Evolutionary conservation across 2,329 filamentous ascomycete species (phyloP), one percentile per base, ranked within the genome.

Genomic region (Calonectria montana): DNA sequence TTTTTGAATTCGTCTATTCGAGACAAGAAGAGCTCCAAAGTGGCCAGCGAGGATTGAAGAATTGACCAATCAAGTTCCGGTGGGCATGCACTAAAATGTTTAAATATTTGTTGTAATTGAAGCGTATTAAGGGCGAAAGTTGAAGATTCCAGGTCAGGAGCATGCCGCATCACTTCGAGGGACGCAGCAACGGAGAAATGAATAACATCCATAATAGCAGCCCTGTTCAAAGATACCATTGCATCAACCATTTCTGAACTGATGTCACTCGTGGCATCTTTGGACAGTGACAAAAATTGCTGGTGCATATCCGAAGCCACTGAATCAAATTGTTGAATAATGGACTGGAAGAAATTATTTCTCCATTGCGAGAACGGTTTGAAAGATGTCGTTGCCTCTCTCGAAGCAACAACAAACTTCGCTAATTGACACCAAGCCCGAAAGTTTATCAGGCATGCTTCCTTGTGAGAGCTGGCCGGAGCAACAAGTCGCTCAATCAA

Each of bases 391-490:
- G 87, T 88, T 2, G 83, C 81, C 48, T 85, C 82, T 10, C 84
- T 85, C 0, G 82, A 85, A 0, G 87, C 85, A 6, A 91, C 84
- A 27, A 92, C 80, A 75, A 91, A 93, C 21, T 87, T 86, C 2
- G 91, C 87, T 31, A 93, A 83, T 74, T 92, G 90, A 65, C 83
- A 87, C 91, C 91, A 93, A 9, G 91, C 87, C 59, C 89, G 86
- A 18, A 93, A 78, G 71, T 89, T 93, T 74, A 93, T 91, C 35
- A 91, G 81, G 75, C 90, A 92, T 3, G 91, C 91, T 79, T 92
- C 90, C 75, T 91, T 92, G 78, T 94, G 92, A 12, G 91, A 92
- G 68, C 84, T 89, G 23, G 86, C 87, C 0, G 91, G 89, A 21
- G 84, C 80, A 3, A 94, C 90, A 2, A 94, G 85, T 66, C 89